These are phyloP conservation scores for Cercospora citrullina DNA, from an alignment of 2,329 filamentous ascomycete genomes.

Conservation along the genomic window DNA sequence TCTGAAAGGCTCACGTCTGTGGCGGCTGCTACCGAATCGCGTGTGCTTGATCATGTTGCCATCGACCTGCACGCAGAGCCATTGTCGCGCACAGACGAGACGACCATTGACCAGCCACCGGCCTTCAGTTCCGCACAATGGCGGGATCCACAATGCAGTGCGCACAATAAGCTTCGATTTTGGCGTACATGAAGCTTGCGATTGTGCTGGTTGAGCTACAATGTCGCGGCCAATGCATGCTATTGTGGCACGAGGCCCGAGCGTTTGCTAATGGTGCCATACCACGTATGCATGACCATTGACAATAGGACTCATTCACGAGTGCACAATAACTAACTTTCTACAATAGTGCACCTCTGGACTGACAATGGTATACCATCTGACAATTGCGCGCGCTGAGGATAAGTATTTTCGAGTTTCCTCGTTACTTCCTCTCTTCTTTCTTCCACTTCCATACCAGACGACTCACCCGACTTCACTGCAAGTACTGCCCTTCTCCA, in stretches of 20 bases:
- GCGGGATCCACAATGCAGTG: not conserved
- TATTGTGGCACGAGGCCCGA: not conserved
- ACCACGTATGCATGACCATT: conserved; percentile 10
- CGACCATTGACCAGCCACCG: not conserved
- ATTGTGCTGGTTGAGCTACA: not conserved
- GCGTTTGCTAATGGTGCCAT: conserved; percentile 3
- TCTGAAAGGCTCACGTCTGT: not conserved
- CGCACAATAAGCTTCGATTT: not conserved
- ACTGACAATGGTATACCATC: conserved; percentile 16
- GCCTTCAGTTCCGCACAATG: not conserved
- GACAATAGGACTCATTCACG: conserved; percentile 20
- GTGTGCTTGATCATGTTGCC: not conserved
- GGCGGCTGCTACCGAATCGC: not conserved
- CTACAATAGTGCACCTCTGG: conserved; percentile 2
- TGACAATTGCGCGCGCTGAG: conserved; percentile 13
- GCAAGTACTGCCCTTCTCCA: not conserved
- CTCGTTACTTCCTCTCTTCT: conserved; percentile 8
- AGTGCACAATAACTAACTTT: conserved; percentile 2
- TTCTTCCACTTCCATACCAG: conserved; percentile 2
- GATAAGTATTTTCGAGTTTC: conserved; percentile 7
- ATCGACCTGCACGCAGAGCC: not conserved
- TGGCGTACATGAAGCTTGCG: not conserved
- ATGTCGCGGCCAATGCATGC: not conserved
- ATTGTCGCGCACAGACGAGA: not conserved
- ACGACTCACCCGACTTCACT: conserved; percentile 1